A percentile compares a stretch with the other conserved stretches of the same genome.
phyloP scores from a whole-genome alignment of 345 rosid species.

The Eucalyptus fibrosa region DNA sequence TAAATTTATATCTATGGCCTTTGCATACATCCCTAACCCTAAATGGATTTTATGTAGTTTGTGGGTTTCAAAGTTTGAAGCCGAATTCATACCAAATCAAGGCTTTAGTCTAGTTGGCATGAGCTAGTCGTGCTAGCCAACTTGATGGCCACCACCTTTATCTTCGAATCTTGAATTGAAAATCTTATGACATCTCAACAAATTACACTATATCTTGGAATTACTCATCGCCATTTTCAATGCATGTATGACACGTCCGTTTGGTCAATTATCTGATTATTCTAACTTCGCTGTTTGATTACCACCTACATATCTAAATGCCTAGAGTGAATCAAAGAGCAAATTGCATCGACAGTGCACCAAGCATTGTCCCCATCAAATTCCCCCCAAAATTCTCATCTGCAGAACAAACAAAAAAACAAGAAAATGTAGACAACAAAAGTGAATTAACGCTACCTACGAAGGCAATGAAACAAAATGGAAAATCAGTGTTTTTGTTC shows the following conservation, averaged over 20 bases:
- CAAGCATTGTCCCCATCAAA: neutral
- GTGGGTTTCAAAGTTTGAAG: neutral
- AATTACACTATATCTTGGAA: neutral
- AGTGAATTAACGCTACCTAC: neutral
- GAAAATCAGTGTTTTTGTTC: neutral
- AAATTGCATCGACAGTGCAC: neutral
- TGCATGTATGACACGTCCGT: neutral
- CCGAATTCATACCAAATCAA: neutral
- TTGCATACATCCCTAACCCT: neutral
- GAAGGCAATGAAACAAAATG: neutral
- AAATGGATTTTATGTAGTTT: rapidly evolving
- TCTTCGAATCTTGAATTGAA: neutral
- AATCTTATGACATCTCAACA: neutral
- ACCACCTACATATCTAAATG: neutral
- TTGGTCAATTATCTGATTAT: neutral
- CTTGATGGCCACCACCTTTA: too few species aligned
- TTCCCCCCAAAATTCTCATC: neutral
- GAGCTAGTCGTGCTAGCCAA: rapidly evolving
- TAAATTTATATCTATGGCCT: neutral
- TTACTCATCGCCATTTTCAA: neutral
- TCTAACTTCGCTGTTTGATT: neutral
- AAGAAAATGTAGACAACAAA: neutral
- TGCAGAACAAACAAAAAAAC: neutral
- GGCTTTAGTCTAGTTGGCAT: rapidly evolving
- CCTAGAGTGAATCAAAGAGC: neutral